Conservation (phyloP, 768 basidiomycete species). For the Amanita subjunquillea region DNA sequence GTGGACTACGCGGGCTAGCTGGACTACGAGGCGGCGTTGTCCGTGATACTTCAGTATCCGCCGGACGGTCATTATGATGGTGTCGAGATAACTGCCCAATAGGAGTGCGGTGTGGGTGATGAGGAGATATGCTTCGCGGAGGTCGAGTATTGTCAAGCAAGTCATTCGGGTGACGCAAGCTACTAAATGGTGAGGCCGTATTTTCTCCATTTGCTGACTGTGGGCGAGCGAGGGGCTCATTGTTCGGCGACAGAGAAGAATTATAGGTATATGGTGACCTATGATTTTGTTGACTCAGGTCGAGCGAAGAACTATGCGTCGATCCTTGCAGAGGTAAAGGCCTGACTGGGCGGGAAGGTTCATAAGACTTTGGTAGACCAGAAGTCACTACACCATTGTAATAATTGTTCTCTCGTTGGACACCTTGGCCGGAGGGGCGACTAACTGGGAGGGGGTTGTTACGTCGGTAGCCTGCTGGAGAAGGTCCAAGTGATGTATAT, state of each 20-base stretch:
- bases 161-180: conserved; percentile 4
- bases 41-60: conserved; percentile 32
- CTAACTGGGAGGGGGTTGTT: conserved; percentile 22
- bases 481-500: conserved; percentile 11
- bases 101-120: conserved; percentile 20
- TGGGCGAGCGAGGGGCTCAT: conserved; percentile 54
- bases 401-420: conserved; percentile 1
- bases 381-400: conserved; percentile 7
- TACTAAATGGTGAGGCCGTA: conserved; percentile 22
- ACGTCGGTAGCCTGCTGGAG: conserved; percentile 24
- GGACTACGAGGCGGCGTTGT: conserved; percentile 56
- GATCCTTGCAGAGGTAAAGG: conserved; percentile 34
- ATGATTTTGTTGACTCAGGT: conserved; percentile 18
- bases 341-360: conserved; percentile 24
- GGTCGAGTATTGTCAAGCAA: conserved; percentile 13
- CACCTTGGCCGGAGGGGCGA: conserved; percentile 9
- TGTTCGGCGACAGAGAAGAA: conserved; percentile 29
- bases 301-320: conserved; percentile 20
- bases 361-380: conserved; percentile 33
- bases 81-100: conserved; percentile 6
- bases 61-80: conserved; percentile 15
- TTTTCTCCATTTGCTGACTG: conserved; percentile 51
- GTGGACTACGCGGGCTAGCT: conserved; percentile 38
- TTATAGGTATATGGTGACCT: conserved; percentile 12
- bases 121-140: conserved; percentile 25